Conservation (phyloP, 2,329 filamentous ascomycete genomes). For the Decorospora gaudefroyi region DNA sequence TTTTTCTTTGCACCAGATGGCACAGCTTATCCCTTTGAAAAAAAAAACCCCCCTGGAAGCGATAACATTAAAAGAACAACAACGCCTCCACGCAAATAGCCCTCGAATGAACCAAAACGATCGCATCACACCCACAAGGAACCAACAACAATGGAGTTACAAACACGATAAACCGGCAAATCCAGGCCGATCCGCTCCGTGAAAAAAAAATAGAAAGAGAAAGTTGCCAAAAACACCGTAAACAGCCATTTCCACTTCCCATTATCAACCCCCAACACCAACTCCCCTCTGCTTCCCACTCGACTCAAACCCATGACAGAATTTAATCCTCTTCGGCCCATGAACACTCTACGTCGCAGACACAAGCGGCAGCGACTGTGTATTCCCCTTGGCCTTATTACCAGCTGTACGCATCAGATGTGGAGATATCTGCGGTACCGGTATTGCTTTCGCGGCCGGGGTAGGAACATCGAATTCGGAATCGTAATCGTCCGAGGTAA, state of each 20-base stretch:
- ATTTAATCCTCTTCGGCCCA: constrained; percentile 7
- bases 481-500: constrained; percentile 31
- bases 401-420: constrained; percentile 40
- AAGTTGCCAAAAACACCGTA: constrained; percentile 10
- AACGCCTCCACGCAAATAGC: not conserved
- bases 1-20: too few species aligned
- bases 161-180: not conserved
- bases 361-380: constrained; percentile 33
- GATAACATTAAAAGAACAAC: not conserved
- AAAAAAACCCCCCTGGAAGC: too few species aligned
- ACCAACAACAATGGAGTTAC: not conserved
- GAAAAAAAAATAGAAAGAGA: not conserved
- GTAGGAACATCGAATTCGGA: constrained; percentile 6
- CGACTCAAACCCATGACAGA: not conserved
- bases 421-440: constrained; percentile 18
- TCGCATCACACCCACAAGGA: not conserved
- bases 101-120: not conserved
- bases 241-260: too few species aligned
- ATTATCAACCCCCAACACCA: not conserved
- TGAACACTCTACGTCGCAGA: constrained; percentile 30
- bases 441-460: not conserved
- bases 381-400: constrained; percentile 21
- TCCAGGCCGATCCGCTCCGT: not conserved
- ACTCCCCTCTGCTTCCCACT: not conserved
- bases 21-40: too few species aligned